phyloP scores from a whole-genome alignment of 768 basidiomycete genomes.

The Boletus bicolor region DNA sequence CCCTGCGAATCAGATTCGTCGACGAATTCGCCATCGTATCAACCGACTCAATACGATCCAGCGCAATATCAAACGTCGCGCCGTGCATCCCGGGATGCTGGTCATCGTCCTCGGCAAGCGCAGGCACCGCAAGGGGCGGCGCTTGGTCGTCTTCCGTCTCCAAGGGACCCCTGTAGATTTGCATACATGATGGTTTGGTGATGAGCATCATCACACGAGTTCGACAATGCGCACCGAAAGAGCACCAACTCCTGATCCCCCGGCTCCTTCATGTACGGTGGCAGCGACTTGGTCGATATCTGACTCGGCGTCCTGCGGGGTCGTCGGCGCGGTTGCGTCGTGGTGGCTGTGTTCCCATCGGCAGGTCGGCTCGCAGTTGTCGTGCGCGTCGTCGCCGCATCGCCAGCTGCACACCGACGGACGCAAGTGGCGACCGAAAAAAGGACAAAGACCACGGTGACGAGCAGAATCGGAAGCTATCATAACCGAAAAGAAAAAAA shows the following conservation, averaged over 20 bases:
- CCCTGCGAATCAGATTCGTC: conserved; percentile 19
- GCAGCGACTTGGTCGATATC: conserved; percentile 73
- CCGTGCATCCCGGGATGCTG: conserved; percentile 11
- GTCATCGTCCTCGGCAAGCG: conserved; percentile 25
- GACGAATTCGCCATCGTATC: conserved; percentile 25
- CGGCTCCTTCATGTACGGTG: conserved; percentile 80
- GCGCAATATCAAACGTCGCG: conserved; percentile 15
- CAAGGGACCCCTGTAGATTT: conserved; percentile 23
- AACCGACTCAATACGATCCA: conserved; percentile 23
- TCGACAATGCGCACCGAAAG: conserved; percentile 35
- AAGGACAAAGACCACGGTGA: conserved; percentile 20
- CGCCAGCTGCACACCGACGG: conserved; percentile 16
- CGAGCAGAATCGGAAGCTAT: conserved; percentile 29
- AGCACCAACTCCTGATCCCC: conserved; percentile 82
- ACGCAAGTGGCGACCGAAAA: conserved; percentile 22
- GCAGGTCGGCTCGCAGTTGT: neutral
- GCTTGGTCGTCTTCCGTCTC: conserved; percentile 23
- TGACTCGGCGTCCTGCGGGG: conserved; percentile 70
- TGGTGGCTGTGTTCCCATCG: conserved; percentile 10
- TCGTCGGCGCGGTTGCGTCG: conserved; percentile 24
- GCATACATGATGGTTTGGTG: neutral
- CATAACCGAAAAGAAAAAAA: neutral
- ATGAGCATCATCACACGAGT: neutral
- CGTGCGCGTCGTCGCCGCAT: neutral
- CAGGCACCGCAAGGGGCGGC: conserved; percentile 11